phyloP scores from a whole-genome alignment of 192 early-diverging fungal species.

The Jimgerdemannia flammicorona region DNA sequence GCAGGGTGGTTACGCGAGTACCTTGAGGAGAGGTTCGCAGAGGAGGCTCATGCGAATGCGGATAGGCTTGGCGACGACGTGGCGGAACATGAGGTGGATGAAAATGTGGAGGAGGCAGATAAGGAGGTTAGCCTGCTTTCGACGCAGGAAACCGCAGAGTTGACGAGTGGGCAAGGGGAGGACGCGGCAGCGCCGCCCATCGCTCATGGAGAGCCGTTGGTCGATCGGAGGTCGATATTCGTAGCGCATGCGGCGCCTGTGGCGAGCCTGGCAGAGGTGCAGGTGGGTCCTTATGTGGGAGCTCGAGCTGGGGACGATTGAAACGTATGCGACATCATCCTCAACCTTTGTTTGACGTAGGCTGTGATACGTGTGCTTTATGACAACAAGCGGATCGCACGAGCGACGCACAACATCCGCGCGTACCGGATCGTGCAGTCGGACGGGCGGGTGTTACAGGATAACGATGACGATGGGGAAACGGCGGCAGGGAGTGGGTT shows the following conservation, averaged over 20 bases:
- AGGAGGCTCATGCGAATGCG: background rate
- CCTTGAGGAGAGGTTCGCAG: slow-evolving; percentile 30
- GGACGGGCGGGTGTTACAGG: slow-evolving; percentile 54
- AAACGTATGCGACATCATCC: no score
- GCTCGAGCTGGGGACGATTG: no score
- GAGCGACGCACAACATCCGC: slow-evolving; percentile 88
- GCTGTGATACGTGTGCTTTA: slow-evolving; percentile 47
- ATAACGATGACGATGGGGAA: slow-evolving; percentile 95
- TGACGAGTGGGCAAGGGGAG: background rate
- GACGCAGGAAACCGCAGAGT: background rate
- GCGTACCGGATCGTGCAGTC: slow-evolving; percentile 77
- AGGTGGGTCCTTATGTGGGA: slow-evolving; percentile 5
- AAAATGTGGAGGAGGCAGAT: slow-evolving; percentile 14
- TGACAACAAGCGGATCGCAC: slow-evolving; percentile 70
- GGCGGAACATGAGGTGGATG: slow-evolving; percentile 8
- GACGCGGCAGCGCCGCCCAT: slow-evolving; percentile 35
- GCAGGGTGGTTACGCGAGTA: slow-evolving; percentile 50
- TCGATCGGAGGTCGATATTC: slow-evolving; percentile 84
- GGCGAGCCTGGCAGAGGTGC: slow-evolving; percentile 48
- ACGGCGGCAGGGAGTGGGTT: slow-evolving; percentile 76
- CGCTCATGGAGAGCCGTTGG: slow-evolving; percentile 50
- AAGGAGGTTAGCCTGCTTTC: slow-evolving; percentile 10
- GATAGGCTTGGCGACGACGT: background rate
- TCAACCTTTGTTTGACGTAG: background rate
- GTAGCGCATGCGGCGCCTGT: slow-evolving; percentile 73